phyloP scores from a whole-genome alignment of 2,329 filamentous ascomycete genomes.

The Penicillium brasilianum region DNA sequence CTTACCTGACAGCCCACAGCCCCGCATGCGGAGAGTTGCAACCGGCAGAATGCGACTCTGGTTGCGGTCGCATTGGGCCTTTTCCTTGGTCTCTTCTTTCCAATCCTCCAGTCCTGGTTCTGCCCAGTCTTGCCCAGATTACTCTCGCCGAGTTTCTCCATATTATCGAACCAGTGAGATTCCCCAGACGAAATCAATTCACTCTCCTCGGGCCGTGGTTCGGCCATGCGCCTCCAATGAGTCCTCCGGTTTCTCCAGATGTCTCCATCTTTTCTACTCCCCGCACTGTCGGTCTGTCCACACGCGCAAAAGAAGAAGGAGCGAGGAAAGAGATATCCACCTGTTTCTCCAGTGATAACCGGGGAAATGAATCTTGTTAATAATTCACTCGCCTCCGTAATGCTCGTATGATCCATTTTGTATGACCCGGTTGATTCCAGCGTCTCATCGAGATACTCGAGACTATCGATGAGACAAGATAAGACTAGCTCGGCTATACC shows the following conservation, averaged over 20 bases:
- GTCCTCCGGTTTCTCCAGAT: slow-evolving; percentile 4
- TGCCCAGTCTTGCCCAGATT: background rate
- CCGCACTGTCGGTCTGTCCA: slow-evolving; percentile 10
- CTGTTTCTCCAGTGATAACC: slow-evolving; percentile 9
- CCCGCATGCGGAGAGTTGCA: slow-evolving; percentile 27
- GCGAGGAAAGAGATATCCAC: background rate
- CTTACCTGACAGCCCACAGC: background rate
- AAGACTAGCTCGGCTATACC: slow-evolving; percentile 19
- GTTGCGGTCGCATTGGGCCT: slow-evolving; percentile 18
- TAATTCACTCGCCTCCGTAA: slow-evolving; percentile 3
- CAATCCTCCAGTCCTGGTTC: slow-evolving; percentile 1
- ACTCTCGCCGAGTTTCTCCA: background rate
- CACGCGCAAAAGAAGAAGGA: background rate
- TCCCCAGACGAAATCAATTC: background rate
- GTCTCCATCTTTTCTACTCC: slow-evolving; percentile 17
- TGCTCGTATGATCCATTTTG: slow-evolving; percentile 7
- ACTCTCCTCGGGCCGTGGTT: background rate
- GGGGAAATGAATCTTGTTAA: background rate
- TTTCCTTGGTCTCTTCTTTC: background rate
- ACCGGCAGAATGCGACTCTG: slow-evolving; percentile 25
- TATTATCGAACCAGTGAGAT: background rate
- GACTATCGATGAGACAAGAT: slow-evolving; percentile 19
- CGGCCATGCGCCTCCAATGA: slow-evolving; percentile 2
- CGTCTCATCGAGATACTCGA: slow-evolving; percentile 2
- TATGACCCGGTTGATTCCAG: background rate